phyloP scores from a whole-genome alignment of 768 basidiomycete genomes.

The Royoungia palumana region DNA sequence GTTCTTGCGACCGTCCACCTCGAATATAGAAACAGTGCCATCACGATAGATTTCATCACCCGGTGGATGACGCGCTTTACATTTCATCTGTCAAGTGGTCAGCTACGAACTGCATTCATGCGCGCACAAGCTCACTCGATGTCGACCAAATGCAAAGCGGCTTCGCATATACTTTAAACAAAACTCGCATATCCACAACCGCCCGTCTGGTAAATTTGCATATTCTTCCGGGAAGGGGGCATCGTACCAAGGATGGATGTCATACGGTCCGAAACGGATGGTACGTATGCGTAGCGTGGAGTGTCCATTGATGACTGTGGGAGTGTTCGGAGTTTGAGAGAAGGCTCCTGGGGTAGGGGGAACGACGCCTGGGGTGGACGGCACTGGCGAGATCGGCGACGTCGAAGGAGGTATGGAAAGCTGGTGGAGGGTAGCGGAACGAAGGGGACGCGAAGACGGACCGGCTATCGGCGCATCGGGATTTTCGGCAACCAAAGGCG shows the following conservation, averaged over 20 bases:
- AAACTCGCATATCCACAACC: slow-evolving; percentile 96
- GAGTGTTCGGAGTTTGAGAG: slow-evolving; percentile 32
- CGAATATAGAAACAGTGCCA: slow-evolving; percentile 84
- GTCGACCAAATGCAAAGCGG: slow-evolving; percentile 77
- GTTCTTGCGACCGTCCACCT: slow-evolving; percentile 97
- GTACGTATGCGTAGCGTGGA: slow-evolving; percentile 67
- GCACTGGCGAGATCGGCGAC: slow-evolving; percentile 34
- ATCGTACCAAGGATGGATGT: slow-evolving; percentile 98
- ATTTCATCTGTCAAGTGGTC: slow-evolving; percentile 70
- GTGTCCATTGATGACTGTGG: slow-evolving; percentile 19
- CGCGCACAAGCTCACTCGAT: slow-evolving; percentile 58
- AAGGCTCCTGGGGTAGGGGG: slow-evolving; percentile 34
- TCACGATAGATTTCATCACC: slow-evolving; percentile 99
- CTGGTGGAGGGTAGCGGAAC: slow-evolving; percentile 49
- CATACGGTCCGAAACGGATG: slow-evolving; percentile 86
- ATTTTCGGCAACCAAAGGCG: slow-evolving; percentile 29
- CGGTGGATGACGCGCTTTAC: slow-evolving; percentile 91
- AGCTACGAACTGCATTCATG: slow-evolving; percentile 3
- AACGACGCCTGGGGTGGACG: slow-evolving; percentile 35
- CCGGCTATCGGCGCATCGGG: slow-evolving; percentile 44
- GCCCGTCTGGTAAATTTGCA: slow-evolving; percentile 84
- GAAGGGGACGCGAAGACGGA: slow-evolving; percentile 59
- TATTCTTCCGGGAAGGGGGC: slow-evolving; percentile 99
- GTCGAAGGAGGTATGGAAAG: slow-evolving; percentile 29
- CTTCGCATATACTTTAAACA: slow-evolving; percentile 99